Conservation (phyloP, 75 land plant genomes). For the Pinus taeda region DNA sequence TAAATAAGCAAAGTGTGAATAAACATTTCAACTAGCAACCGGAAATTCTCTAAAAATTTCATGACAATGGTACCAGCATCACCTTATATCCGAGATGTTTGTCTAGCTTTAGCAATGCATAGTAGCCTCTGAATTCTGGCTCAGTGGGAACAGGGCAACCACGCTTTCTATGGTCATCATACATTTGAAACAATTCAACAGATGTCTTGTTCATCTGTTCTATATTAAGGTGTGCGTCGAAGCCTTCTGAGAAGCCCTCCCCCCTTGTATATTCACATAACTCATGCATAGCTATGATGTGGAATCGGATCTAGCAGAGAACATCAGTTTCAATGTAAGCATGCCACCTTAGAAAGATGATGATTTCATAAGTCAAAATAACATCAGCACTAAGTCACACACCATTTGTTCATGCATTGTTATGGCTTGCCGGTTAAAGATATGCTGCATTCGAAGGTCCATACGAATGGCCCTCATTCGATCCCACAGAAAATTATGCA, state of each 20-base stretch:
- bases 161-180: constrained; percentile 89
- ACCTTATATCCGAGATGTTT: constrained; percentile 97
- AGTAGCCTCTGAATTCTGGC: constrained; percentile 93
- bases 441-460: constrained; percentile 99
- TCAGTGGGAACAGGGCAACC: constrained; percentile 70
- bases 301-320: constrained; percentile 80
- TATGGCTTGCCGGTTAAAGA: constrained; percentile 75
- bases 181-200: constrained; percentile 94
- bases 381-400: background rate
- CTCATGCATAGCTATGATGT: constrained; percentile 98
- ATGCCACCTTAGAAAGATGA: background rate
- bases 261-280: constrained; percentile 91
- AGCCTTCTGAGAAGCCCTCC: constrained; percentile 96
- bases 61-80: constrained; percentile 19
- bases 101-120: constrained; percentile 94
- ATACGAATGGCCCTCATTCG: constrained; percentile 94
- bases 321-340: constrained; percentile 6
- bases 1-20: constrained; percentile 16
- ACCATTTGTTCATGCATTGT: constrained; percentile 98
- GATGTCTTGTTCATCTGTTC: constrained; percentile 99
- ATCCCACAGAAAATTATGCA: constrained; percentile 97
- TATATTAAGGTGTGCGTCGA: constrained; percentile 98
- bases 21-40: constrained; percentile 12
- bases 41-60: constrained; percentile 6
- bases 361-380: background rate